Evolutionary conservation across 176 grass and related monocot genomes (phyloP), one percentile per base, ranked within the genome.

Genomic region (Triticum monococcum): DNA sequence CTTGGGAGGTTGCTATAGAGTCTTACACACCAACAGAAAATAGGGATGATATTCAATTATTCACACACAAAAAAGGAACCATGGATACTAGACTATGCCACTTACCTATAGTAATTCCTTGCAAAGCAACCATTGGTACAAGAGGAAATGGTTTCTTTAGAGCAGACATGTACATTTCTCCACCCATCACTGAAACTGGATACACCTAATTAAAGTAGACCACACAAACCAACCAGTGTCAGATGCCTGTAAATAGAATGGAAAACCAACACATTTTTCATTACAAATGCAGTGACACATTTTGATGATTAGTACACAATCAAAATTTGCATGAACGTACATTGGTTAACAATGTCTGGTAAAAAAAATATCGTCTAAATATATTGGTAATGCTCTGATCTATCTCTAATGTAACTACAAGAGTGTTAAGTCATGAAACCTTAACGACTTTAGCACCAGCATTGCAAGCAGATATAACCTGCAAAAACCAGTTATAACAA

Each of bases 71-170:
- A 46, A 46, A 4, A 4, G 45, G 45, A 46, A 46, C 12, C 4
- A 77, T 26, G 56, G 11, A 62, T 57, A 9, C 32, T 45, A 81
- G 25, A n/a, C 17, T 50, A 70, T 17, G 63, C 12, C 22, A 36
- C 20, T 76, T 82, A 92, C 95, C 91, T 69, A 80, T 89, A 46
- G 87, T 62, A 41, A 95, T 93, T 64, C 96, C 96, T 92, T 98
- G 96, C 24, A 93, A 98, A 94, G 96, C 96, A 78, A 98, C 84
- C 83, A 98, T 87, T 79, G 91, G 88, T 90, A 95, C 17, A 16
- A 72, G 81, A 35, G 93, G 91, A 89, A 95, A 98, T 89, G 96
- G 93, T 93, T 92, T 98, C 79, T 91, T 98, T 17, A 98, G 86
- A 87, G 91, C 90, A 76, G 84, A 92, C 88, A 95, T 95, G 77